phyloP scores from a whole-genome alignment of 352 stramenopile genomes.

The Pythium oligandrum region DNA sequence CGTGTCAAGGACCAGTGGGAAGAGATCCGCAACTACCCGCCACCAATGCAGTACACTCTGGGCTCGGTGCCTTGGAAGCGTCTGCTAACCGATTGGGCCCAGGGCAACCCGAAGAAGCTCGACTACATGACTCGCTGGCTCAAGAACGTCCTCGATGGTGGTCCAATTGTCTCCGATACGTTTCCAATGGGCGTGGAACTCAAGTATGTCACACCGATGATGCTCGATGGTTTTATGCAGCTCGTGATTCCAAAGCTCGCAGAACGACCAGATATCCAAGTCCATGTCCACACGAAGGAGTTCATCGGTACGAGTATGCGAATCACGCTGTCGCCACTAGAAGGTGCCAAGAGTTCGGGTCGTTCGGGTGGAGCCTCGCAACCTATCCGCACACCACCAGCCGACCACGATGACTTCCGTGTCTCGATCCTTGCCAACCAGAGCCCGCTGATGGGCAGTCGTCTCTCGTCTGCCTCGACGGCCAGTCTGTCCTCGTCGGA shows the following conservation, averaged over 20 bases:
- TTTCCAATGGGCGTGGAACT: slow-evolving; percentile 87
- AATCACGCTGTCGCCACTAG: slow-evolving; percentile 73
- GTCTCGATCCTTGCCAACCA: slow-evolving; percentile 23
- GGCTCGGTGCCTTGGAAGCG: slow-evolving; percentile 85
- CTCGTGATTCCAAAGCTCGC: slow-evolving; percentile 85
- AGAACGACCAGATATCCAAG: slow-evolving; percentile 76
- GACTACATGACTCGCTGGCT: slow-evolving; percentile 89
- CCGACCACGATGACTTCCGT: slow-evolving; percentile 19
- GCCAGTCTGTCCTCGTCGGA: slow-evolving; percentile 9
- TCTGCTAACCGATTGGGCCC: slow-evolving; percentile 80
- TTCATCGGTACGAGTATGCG: slow-evolving; percentile 89
- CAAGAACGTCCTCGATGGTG: slow-evolving; percentile 84
- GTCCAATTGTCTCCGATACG: slow-evolving; percentile 78
- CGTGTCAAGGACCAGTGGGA: slow-evolving; percentile 88
- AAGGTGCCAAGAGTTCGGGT: slow-evolving; percentile 13
- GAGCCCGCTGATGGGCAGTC: slow-evolving; percentile 5
- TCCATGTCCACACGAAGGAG: slow-evolving; percentile 88
- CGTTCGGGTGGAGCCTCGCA: slow-evolving; percentile 4
- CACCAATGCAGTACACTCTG: slow-evolving; percentile 78
- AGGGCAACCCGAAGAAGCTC: slow-evolving; percentile 88
- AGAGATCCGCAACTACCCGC: slow-evolving; percentile 82
- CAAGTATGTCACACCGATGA: slow-evolving; percentile 89
- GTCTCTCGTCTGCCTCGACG: slow-evolving; percentile 16
- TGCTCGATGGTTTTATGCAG: slow-evolving; percentile 89
- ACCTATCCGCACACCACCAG: slow-evolving; percentile 1